A percentile compares a stretch with the other conserved stretches of the same genome.
These are phyloP conservation scores for Microsporum audouinii DNA, from an alignment of 2,329 filamentous ascomycete genomes.

Conservation along the genomic window DNA sequence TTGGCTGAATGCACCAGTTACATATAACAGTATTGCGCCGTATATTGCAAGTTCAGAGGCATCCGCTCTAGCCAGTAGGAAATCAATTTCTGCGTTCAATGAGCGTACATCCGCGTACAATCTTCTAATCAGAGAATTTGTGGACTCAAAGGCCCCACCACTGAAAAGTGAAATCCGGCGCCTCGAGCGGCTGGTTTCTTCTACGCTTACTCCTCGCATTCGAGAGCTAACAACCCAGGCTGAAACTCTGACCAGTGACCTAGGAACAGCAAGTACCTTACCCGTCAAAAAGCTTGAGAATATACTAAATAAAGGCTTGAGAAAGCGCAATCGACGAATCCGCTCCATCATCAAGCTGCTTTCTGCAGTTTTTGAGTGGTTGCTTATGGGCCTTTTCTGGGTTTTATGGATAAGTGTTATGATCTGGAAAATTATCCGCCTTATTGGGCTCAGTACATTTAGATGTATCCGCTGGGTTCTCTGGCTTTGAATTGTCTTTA, in stretches of 20 bases:
- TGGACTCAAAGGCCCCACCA: slow-evolving; percentile 33
- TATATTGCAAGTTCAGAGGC: slow-evolving; percentile 40
- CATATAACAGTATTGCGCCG: slow-evolving; percentile 25
- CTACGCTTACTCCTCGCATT: slow-evolving; percentile 47
- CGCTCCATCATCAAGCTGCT: slow-evolving; percentile 64
- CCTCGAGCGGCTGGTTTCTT: slow-evolving; percentile 38
- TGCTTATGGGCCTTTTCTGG: slow-evolving; percentile 83
- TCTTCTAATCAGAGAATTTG: slow-evolving; percentile 36
- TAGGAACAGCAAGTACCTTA: slow-evolving; percentile 65
- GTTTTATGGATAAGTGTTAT: slow-evolving; percentile 85
- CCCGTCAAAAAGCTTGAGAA: slow-evolving; percentile 72
- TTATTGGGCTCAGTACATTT: slow-evolving; percentile 49
- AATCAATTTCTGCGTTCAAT: slow-evolving; percentile 40
- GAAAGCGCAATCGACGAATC: slow-evolving; percentile 62
- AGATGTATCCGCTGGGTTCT: slow-evolving; percentile 65
- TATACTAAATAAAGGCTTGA: slow-evolving; percentile 55
- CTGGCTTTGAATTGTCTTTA: slow-evolving; percentile 51
- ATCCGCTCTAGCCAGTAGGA: slow-evolving; percentile 42
- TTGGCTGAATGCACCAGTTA: slow-evolving; percentile 21
- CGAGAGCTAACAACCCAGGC: slow-evolving; percentile 63
- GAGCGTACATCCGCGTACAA: slow-evolving; percentile 35
- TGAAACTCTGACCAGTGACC: slow-evolving; percentile 63
- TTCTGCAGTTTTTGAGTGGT: slow-evolving; percentile 79
- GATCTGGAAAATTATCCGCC: slow-evolving; percentile 54
- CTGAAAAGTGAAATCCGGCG: slow-evolving; percentile 35